Conservation (phyloP, 441 rosid genomes). For the Omphalea diandra region DNA sequence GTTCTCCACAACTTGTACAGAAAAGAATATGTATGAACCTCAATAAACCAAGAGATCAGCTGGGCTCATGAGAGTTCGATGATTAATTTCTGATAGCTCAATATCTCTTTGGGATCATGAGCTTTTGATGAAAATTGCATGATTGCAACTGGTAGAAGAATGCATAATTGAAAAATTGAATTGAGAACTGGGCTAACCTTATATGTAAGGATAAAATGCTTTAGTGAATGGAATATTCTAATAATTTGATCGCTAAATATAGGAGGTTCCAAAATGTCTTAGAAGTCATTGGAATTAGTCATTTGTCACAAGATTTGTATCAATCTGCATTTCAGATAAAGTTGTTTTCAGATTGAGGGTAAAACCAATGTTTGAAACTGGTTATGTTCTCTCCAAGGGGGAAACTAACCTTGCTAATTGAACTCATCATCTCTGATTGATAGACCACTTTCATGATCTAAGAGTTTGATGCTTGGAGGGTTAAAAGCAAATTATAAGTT, state of each 20-base stretch:
- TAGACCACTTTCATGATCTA: too few relatives aligned
- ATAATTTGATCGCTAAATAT: too few relatives aligned
- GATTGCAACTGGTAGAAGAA: conserved; percentile 4
- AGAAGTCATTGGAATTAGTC: background rate
- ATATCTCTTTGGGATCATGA: background rate
- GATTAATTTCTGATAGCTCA: background rate
- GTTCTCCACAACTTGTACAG: conserved; percentile 4
- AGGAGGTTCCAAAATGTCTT: background rate
- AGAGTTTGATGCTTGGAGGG: background rate
- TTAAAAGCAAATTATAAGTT: background rate
- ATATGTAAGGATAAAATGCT: background rate
- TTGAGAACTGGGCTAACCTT: background rate
- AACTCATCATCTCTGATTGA: too few relatives aligned
- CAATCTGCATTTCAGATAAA: background rate
- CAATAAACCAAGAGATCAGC: background rate
- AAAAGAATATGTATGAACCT: background rate
- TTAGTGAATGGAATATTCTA: background rate
- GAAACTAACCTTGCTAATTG: too few relatives aligned
- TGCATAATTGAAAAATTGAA: background rate
- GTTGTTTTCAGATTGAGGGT: too few relatives aligned
- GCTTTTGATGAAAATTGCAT: background rate
- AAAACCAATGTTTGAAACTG: too few relatives aligned
- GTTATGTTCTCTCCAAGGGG: too few relatives aligned
- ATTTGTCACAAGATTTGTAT: background rate
- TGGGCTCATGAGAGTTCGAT: background rate